These are phyloP conservation scores for Dipodascus geniculatus DNA, from an alignment of 805 yeast genomes.

Conservation along the genomic window DNA sequence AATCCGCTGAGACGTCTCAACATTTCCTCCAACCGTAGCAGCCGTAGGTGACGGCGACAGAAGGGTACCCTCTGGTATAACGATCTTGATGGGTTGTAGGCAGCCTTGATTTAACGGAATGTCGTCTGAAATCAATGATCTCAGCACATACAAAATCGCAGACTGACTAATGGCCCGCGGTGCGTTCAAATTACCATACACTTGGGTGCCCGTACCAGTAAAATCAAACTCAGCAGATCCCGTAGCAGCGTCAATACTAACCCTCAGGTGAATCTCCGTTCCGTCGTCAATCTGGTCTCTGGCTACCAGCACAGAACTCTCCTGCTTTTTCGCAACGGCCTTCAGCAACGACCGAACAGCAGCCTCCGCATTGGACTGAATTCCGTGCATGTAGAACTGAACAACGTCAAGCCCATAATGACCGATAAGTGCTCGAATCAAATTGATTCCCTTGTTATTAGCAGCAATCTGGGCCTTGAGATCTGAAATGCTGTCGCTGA, in stretches of 20 bases:
- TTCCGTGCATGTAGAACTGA: conserved; percentile 66
- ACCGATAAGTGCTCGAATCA: conserved; percentile 45
- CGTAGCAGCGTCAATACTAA: conserved; percentile 34
- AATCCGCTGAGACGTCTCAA: conserved; percentile 85
- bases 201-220: conserved; percentile 75
- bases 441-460: conserved; percentile 68
- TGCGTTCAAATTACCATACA: conserved; percentile 84
- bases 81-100: conserved; percentile 60
- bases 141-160: conserved; percentile 75
- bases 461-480: conserved; percentile 83
- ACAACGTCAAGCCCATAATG: conserved; percentile 55
- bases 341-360: conserved; percentile 51
- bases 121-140: conserved; percentile 75
- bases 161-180: conserved; percentile 84
- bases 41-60: conserved; percentile 72
- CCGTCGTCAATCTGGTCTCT: conserved; percentile 27
- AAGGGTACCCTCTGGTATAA: conserved; percentile 49
- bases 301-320: conserved; percentile 13
- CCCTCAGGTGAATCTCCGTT: conserved; percentile 18
- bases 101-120: conserved; percentile 95
- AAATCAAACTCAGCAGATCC: conserved; percentile 73
- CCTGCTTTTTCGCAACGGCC: conserved; percentile 30
- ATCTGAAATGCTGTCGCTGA: conserved; percentile 76
- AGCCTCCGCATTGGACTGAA: conserved; percentile 64
- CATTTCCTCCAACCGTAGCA: conserved; percentile 94